Evolutionary conservation across 768 basidiomycete genomes (phyloP), one percentile per base, ranked within the genome.

Genomic region (Pisolithus microcarpus): DNA sequence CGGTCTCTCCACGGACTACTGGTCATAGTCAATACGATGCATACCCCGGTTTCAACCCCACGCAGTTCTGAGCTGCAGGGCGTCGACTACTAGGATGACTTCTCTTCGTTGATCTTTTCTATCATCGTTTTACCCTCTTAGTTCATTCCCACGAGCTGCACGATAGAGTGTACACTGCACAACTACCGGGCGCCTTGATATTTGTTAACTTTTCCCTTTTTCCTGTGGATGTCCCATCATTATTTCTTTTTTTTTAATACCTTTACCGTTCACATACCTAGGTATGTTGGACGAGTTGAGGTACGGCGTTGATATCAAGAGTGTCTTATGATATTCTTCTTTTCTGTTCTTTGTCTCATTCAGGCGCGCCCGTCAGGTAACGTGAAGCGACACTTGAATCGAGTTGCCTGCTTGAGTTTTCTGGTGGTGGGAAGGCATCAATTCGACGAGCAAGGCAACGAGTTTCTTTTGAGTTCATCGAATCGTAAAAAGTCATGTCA

Each of bases 11-110:
- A 31, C 55, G 43, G 24, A 44, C 16, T 44, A 15, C 28, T 44
- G 15, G 61, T 48, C 48, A 51, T 18, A 60, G 55, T 7, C 53
- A 58, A 21, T 68, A 64, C 40, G 46, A 55, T 16, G 31, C 54
- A 24, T 62, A 63, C 50, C 21, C 60, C 13, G 52, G 52, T 24
- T 61, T 60, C 21, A 45, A 57, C 13, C 36, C 60, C 38, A 65
- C 64, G 58, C 67, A 57, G 28, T 67, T 60, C 7, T 48, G 56
- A 7, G 58, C 23, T 46, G 51, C n/a, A 46, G 30, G 43, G 26
- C 49, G 39, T 38, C 19, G 36, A 36, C 11, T 26, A 21, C 23
- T 36, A 26, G 37, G 51, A 11, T 48, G 19, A 54, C 31, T 46
- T 30, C 13, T 48, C 36, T 11, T 26, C 31, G 15, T 4, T 16